Evolutionary conservation across 2,329 filamentous ascomycete genomes (phyloP).

Genomic region (Fusarium foetens): DNA sequence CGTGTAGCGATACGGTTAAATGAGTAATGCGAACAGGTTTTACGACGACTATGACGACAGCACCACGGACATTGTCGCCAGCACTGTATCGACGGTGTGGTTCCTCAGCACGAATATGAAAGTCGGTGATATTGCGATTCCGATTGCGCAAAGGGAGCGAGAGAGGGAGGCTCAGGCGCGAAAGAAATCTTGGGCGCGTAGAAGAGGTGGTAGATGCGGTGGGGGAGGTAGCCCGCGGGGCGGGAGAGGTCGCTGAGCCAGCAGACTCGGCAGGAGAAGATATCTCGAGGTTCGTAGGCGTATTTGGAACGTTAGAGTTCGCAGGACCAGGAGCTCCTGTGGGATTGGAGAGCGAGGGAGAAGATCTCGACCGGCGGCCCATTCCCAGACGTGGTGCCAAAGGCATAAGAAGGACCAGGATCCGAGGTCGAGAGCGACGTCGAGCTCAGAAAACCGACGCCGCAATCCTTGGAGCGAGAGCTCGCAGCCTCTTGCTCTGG

Average conservation of each 20-base stretch:
- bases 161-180: conserved; percentile 62
- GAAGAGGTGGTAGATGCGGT: conserved; percentile 40
- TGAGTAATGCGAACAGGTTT: conserved; percentile 83
- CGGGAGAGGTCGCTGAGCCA: conserved; percentile 49
- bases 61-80: conserved; percentile 78
- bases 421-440: conserved; percentile 39
- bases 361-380: conserved; percentile 43
- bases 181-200: conserved; percentile 56
- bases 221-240: conserved; percentile 36
- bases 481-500: conserved; percentile 21
- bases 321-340: conserved; percentile 50
- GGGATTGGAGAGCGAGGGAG: conserved; percentile 53
- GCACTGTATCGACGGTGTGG: conserved; percentile 80
- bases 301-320: conserved; percentile 51
- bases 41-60: conserved; percentile 76
- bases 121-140: conserved; percentile 77
- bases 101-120: conserved; percentile 80
- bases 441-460: conserved; percentile 33
- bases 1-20: conserved; percentile 80
- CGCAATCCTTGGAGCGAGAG: conserved; percentile 32
- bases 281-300: conserved; percentile 52
- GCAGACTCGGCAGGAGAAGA: conserved; percentile 47
- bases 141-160: conserved; percentile 61
- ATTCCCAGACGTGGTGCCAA: conserved; percentile 45
- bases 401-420: conserved; percentile 42